Percentiles rank a stretch among this genome's conserved stretches.
phyloP scores from a whole-genome alignment of 2,329 filamentous ascomycete species.

The Fusarium pseudograminearum region DNA sequence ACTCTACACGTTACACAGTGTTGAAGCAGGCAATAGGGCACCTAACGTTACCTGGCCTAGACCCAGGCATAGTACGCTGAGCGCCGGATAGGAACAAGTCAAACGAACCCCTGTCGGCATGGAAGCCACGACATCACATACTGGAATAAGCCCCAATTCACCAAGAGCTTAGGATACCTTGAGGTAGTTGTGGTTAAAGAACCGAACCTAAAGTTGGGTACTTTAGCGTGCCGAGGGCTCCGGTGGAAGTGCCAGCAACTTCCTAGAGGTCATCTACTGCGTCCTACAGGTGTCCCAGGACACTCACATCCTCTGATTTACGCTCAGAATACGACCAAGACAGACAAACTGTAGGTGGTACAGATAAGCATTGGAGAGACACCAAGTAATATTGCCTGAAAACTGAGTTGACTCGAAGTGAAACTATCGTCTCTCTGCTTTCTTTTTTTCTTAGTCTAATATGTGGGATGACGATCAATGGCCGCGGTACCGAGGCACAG shows the following conservation, averaged over 20 bases:
- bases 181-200: not conserved
- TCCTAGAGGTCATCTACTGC: slow-evolving; percentile 12
- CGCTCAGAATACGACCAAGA: slow-evolving; percentile 1
- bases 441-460: too few relatives aligned
- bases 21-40: not conserved
- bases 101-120: slow-evolving; percentile 7
- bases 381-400: slow-evolving; percentile 18
- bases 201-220: not conserved
- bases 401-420: slow-evolving; percentile 3
- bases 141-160: not conserved
- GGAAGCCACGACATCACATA: not conserved
- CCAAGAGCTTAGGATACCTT: not conserved
- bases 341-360: slow-evolving; percentile 22
- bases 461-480: slow-evolving; percentile 7
- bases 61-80: not conserved
- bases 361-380: slow-evolving; percentile 13
- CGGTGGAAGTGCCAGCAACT: slow-evolving; percentile 24
- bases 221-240: slow-evolving; percentile 6
- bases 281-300: not conserved
- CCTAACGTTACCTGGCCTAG: not conserved
- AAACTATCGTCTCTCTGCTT: slow-evolving; percentile 10
- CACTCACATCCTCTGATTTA: not conserved
- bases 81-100: slow-evolving; percentile 1
- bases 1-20: slow-evolving; percentile 26
- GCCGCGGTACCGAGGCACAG: slow-evolving; percentile 24